Evolutionary conservation across 257 asterid genomes (phyloP).

Genomic region (Solanum stenotomum): DNA sequence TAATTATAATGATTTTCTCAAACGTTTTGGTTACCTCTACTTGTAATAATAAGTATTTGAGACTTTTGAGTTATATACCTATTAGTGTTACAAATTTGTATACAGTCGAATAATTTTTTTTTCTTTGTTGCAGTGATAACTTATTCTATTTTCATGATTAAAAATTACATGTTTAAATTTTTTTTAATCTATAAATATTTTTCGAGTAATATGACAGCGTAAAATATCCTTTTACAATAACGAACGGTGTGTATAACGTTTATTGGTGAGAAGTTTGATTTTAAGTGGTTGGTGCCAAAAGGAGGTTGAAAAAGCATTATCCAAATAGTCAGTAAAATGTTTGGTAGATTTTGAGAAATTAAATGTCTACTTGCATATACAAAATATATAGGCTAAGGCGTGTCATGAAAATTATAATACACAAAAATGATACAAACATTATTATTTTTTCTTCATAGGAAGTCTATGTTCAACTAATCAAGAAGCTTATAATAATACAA

Average conservation of each 20-base stretch:
- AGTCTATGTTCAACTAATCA: background rate
- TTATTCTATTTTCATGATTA: too few relatives aligned
- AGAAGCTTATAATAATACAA: background rate
- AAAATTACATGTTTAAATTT: too few relatives aligned
- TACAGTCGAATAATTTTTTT: background rate
- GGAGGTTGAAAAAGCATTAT: background rate
- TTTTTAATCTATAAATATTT: background rate
- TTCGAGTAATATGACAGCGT: background rate
- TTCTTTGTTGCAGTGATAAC: too few relatives aligned
- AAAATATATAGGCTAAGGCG: background rate
- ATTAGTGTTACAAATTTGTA: background rate
- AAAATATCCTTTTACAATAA: background rate
- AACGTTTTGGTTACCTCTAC: background rate
- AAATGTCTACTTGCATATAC: background rate
- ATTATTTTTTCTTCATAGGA: background rate
- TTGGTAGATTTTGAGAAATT: background rate
- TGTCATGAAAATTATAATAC: background rate
- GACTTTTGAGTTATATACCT: too few relatives aligned
- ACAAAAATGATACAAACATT: background rate
- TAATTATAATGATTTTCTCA: background rate
- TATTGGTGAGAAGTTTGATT: background rate
- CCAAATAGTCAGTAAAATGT: background rate
- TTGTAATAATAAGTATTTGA: background rate
- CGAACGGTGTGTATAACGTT: background rate
- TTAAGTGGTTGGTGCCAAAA: background rate